Conservation (phyloP, 345 rosid genomes). For the Populus tremula region DNA sequence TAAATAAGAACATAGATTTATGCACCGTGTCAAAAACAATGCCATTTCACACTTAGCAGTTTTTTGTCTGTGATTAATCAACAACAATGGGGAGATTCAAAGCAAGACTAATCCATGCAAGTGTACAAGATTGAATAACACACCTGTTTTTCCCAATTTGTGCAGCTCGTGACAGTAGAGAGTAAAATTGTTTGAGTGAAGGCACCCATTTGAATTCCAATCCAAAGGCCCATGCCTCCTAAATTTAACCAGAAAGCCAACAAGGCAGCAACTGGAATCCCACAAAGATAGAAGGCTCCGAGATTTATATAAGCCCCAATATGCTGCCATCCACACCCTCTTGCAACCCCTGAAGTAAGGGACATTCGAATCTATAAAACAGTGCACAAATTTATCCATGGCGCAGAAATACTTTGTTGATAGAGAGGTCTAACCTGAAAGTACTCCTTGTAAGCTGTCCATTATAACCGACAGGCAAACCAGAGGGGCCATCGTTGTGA, state of each 20-base stretch:
- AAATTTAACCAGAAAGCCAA: conserved; percentile 22
- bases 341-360: conserved; percentile 13
- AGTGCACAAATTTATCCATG: not conserved
- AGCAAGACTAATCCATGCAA: not conserved
- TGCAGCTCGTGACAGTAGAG: conserved; percentile 6
- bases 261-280: conserved; percentile 21
- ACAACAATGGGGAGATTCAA: not conserved
- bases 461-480: conserved; percentile 22
- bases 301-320: conserved; percentile 22
- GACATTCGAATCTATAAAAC: not conserved
- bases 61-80: not conserved
- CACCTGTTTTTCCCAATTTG: conserved; percentile 25
- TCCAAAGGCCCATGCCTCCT: conserved; percentile 24
- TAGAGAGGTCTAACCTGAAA: conserved; percentile 14
- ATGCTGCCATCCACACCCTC: conserved; percentile 29
- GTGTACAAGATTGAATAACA: not conserved
- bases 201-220: conserved; percentile 22
- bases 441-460: conserved; percentile 26
- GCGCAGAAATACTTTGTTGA: not conserved
- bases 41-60: not conserved
- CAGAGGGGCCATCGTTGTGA: conserved; percentile 22
- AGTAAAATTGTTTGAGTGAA: conserved; percentile 9
- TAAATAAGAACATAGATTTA: not conserved
- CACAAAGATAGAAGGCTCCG: conserved; percentile 19
- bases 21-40: not conserved